Evolutionary conservation across 257 asterid genomes (phyloP), one percentile per base, ranked within the genome.

Genomic region (Solanum neorickii): DNA sequence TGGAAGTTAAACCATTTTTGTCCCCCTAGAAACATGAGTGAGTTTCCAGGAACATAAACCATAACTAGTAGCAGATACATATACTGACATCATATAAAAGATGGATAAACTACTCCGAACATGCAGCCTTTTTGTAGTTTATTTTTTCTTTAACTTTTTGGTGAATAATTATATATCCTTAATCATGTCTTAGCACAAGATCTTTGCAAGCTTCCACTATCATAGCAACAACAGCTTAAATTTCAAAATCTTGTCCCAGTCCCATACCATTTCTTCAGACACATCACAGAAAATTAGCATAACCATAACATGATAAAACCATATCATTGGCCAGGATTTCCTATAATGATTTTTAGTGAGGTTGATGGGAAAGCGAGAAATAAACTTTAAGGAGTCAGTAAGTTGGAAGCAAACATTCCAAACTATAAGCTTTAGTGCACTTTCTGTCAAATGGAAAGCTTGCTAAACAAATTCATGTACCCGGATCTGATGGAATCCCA

Each of bases 401-500:
- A 25, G 84, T 78, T 27, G 10, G 27, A 31, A 78, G 27, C 16
- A 78, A 78, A 46, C 66, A 78, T 27, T 44, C 25, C 87, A 84
- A 70, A 83, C 18, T 46, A 49, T 72, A 86, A 86, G 70, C 74
- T 86, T 72, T 15, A 73, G 47, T 46, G 27, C 25, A 86, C 15
- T 49, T 35, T 27, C 27, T 73, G 56, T 5, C 83, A 16, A 86
- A 47, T 85, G 87, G 77, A 20, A 87, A 20, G 86, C 31, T 42
- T 37, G 72, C 33, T 74, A 83, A 62, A 86, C 23, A 86, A 6
- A 86, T 75, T 56, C 73, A 78, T 25, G 87, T 94, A 97, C 99
- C 99, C 97, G 62, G 98, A 93, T 97, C 96, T 94, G 87, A 97
- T 95, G 87, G 99, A 93, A 86, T 97, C 98, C 99, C 99, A 97